Conservation (phyloP, 306 rosid genomes). For the Ziziphus jujuba region DNA sequence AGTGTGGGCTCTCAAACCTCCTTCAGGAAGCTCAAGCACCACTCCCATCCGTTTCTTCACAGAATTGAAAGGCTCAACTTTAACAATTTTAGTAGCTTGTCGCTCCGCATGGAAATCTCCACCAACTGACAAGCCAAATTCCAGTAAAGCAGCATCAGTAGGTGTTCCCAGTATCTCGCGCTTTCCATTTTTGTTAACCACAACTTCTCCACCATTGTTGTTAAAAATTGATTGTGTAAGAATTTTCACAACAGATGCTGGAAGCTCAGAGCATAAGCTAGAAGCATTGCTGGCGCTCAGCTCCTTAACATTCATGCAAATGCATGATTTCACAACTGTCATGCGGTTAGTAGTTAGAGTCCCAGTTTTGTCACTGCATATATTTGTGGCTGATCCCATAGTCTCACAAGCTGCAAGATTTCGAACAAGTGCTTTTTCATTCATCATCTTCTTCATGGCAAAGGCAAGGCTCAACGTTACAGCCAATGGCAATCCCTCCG, state of each 20-base stretch:
- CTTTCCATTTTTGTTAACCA: conserved; percentile 67
- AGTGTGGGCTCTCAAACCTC: conserved; percentile 77
- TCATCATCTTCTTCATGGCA: conserved; percentile 99
- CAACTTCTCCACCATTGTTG: conserved; percentile 94
- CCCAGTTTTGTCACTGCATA: conserved; percentile 96
- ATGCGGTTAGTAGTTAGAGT: conserved; percentile 91
- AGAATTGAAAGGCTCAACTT: conserved; percentile 97
- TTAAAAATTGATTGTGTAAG: conserved; percentile 75
- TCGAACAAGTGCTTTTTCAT: conserved; percentile 93
- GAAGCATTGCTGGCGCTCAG: conserved; percentile 37
- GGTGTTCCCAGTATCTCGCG: conserved; percentile 84
- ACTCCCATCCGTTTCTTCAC: conserved; percentile 84
- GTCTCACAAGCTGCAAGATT: conserved; percentile 98
- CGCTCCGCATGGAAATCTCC: conserved; percentile 73
- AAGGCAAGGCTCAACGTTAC: conserved; percentile 97
- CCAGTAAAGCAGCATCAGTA: conserved; percentile 82
- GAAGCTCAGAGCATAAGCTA: conserved; percentile 59
- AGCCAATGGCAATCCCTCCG: conserved; percentile 93
- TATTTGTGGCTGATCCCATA: conserved; percentile 95
- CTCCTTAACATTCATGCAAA: conserved; percentile 70
- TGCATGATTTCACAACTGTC: conserved; percentile 94
- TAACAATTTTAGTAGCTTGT: conserved; percentile 60
- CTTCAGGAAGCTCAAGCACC: conserved; percentile 69
- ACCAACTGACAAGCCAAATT: conserved; percentile 79
- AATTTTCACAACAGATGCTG: conserved; percentile 54